phyloP scores from a whole-genome alignment of 1,284 basidiomycete genomes.

The Pholiota adiposa region DNA sequence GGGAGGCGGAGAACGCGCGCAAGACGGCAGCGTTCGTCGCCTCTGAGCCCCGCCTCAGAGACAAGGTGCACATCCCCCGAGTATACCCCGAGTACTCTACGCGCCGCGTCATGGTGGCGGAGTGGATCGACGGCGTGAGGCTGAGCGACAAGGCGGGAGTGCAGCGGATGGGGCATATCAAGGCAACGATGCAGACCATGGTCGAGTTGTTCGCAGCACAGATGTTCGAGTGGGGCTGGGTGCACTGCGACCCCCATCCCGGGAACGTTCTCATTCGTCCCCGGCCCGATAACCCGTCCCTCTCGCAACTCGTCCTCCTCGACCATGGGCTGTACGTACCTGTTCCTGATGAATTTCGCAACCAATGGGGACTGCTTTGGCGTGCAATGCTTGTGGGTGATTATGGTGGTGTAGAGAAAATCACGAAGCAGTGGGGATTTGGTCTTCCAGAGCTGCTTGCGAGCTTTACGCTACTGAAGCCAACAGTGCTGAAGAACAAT shows the following conservation, averaged over 20 bases:
- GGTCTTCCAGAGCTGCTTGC: constrained; percentile 80
- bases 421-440: constrained; percentile 80
- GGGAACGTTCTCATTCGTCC: constrained; percentile 87
- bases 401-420: constrained; percentile 61
- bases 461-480: constrained; percentile 70
- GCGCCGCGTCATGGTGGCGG: constrained; percentile 81
- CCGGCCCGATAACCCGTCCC: constrained; percentile 57
- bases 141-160: constrained; percentile 72
- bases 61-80: constrained; percentile 79
- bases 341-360: constrained; percentile 64
- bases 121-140: constrained; percentile 85
- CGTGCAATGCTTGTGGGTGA: constrained; percentile 76
- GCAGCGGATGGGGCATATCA: constrained; percentile 60
- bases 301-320: constrained; percentile 84
- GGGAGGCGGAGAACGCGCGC: constrained; percentile 73
- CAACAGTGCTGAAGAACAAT: constrained; percentile 47
- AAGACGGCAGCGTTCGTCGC: constrained; percentile 63
- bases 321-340: constrained; percentile 89
- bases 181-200: constrained; percentile 76
- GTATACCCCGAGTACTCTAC: constrained; percentile 79
- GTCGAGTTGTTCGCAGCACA: constrained; percentile 82
- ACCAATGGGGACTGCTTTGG: constrained; percentile 82
- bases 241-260: constrained; percentile 81
- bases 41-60: constrained; percentile 66
- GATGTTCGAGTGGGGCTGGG: constrained; percentile 90